phyloP scores from a whole-genome alignment of 371 early-diverging fungal species.

The Mucor mucedo region DNA sequence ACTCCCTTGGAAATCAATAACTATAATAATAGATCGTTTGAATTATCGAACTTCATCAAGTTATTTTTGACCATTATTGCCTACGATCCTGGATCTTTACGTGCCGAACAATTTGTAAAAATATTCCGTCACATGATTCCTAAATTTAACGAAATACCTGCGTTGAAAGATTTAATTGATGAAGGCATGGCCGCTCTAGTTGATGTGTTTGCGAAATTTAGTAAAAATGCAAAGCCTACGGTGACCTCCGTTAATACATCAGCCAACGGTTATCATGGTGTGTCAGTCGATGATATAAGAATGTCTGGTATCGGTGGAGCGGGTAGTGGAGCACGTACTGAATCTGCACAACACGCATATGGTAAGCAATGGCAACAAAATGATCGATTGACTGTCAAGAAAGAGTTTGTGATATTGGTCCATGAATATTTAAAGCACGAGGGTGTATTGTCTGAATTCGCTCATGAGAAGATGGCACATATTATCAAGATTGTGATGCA shows the following conservation, averaged over 20 bases:
- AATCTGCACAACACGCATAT: conserved; percentile 52
- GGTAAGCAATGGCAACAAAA: conserved; percentile 77
- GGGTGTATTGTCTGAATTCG: conserved; percentile 52
- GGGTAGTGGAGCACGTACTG: conserved; percentile 4
- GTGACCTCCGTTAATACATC: background rate
- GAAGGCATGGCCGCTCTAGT: conserved; percentile 63
- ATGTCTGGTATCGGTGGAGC: background rate
- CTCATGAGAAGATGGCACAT: conserved; percentile 61
- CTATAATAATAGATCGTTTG: conserved; percentile 49
- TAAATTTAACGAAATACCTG: conserved; percentile 40
- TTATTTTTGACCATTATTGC: conserved; percentile 71
- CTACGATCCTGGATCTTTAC: conserved; percentile 65
- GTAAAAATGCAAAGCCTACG: conserved; percentile 49
- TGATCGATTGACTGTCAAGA: conserved; percentile 63
- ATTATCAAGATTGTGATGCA: conserved; percentile 58
- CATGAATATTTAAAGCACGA: conserved; percentile 54
- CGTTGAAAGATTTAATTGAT: conserved; percentile 42
- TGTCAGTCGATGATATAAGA: conserved; percentile 1
- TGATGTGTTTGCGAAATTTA: conserved; percentile 60
- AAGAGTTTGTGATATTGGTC: conserved; percentile 60
- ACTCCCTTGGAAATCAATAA: conserved; percentile 34
- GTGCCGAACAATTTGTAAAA: conserved; percentile 72
- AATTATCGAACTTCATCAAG: conserved; percentile 61
- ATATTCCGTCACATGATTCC: conserved; percentile 55
- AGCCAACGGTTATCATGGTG: conserved; percentile 15